Evolutionary conservation across 2,329 filamentous ascomycete species (phyloP), one percentile per base, ranked within the genome.

Genomic region (Cladophialophora immunda): DNA sequence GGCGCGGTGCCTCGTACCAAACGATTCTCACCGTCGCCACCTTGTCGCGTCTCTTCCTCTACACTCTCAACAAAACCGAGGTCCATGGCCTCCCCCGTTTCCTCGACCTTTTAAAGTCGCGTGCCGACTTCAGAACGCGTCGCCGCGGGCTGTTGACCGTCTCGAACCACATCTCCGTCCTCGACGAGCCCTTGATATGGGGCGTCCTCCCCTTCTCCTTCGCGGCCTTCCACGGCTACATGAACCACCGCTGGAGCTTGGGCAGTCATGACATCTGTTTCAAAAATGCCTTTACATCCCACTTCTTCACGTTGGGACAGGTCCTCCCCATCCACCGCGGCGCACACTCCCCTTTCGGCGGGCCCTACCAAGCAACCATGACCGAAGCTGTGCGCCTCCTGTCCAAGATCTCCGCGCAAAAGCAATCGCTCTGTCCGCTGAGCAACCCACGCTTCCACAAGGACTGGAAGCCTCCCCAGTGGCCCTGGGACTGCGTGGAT

Each of bases 241-340:
- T 76, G 73, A 95, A 94, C 76, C 85, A 93, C 75, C 88, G 95
- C 77, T 98, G 94, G 93, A 89, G 90, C 9, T 86, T 99, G 62
- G 95, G 92, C 27, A 96, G 93, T 74, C 92, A 97, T 78, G 95
- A 99, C 78, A 94, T 99, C 67, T 97, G 94, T 81, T 99, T 96
- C 79, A 90, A 90, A 74, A 94, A 92, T 76, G 90, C 88, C 80
- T 90, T 64, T 17, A 54, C 63, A 3, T 88, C 89, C 4, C 85
- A 86, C 27, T 98, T 98, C 85, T 99, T 99, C 83, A 89, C 86
- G 62, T 84, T 92, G 66, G 95, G 95, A 66, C 94, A 98, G 80
- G 92, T 95, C 29, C 85, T 99, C 3, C 95, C 95, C 7, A 96
- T 92, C 6, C 94, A 97, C 78, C 91, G 95, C 58, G 81, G 86